A percentile compares a stretch with the other conserved stretches of the same genome.
Evolutionary conservation across 768 basidiomycete genomes (phyloP).

Genomic region (Suillus sp.): DNA sequence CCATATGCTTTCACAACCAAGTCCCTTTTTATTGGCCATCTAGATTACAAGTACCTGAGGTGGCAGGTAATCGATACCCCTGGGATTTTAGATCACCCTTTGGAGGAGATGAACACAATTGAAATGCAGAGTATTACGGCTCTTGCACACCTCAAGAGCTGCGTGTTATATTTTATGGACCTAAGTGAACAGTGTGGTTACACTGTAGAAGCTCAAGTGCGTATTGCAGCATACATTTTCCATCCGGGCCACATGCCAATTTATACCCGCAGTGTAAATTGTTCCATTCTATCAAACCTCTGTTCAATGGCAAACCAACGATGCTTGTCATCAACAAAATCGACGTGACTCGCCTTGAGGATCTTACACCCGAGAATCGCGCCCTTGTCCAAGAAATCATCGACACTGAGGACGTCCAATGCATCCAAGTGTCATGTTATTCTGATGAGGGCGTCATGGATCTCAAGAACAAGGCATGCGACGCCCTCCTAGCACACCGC

Average conservation of each 20-base stretch:
- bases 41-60: constrained; percentile 98
- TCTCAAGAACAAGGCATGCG: constrained; percentile 93
- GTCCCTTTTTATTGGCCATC: constrained; percentile 95
- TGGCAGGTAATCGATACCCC: constrained; percentile 99
- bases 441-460: constrained; percentile 98
- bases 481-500: constrained; percentile 90
- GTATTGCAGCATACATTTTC: constrained; percentile 23
- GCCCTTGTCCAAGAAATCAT: constrained; percentile 88
- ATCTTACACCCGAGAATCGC: constrained; percentile 74
- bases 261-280: constrained; percentile 76
- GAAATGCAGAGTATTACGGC: constrained; percentile 99
- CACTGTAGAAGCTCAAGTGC: constrained; percentile 91
- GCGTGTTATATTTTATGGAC: constrained; percentile 98
- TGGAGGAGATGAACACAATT: constrained; percentile 99
- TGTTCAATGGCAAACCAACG: constrained; percentile 92
- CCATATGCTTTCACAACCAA: constrained; percentile 99
- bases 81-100: constrained; percentile 94
- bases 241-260: constrained; percentile 8
- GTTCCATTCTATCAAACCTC: constrained; percentile 98
- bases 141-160: constrained; percentile 91
- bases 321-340: constrained; percentile 98
- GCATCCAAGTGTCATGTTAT: constrained; percentile 89
- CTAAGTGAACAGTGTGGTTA: constrained; percentile 98
- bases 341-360: constrained; percentile 87
- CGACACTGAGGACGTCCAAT: constrained; percentile 65